Base-by-base conservation (phyloP, 202 grass and related monocot species). In the Brachypodium distachyon region DNA sequence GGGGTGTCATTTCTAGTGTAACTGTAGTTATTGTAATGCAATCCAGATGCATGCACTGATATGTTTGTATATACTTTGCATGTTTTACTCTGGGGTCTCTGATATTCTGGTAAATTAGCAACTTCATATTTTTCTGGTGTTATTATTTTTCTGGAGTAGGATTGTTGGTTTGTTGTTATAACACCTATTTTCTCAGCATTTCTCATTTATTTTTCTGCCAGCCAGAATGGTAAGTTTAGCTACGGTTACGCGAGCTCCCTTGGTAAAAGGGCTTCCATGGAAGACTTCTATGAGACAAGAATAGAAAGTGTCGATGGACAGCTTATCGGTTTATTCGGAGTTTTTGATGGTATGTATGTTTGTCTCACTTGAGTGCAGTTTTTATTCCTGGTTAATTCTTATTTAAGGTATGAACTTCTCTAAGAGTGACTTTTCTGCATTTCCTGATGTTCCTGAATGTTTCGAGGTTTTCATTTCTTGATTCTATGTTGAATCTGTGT, bases 221-320 rank as follows among this genome's bases (percentile, higher is more conserved):
- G 94, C 59, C 90, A 93, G 82, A 89, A 97, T 72, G 71, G 48
- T 29, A 93, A 90, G 64, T 91, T 97, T 70, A 93, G 85, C 49
- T 97, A 97, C 82, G 94, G 94, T 21, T 97, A 97, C 79, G 88
- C 90, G 10, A 93, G 94, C 78, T 97, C 78, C 22, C 88, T 86
- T 62, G 94, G 94, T 40, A 97, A 97, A 82, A 89, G 94, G 56
- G 59, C 90, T 44, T 93, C 94, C 9, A 97, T 97, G 94, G 94
- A 97, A 79, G 94, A 97, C 77, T 97, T 94, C 37, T 97, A 89
- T 47, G 94, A 97, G 74, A 87, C 94, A 63, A 87, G 82, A 90
- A 97, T 93, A 48, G 90, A 93, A 26, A 78, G 66, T 72, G 81
- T 93, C 22, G 88, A 94, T 51, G 89, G 89, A 6, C 80, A 97